A percentile compares a stretch with the other conserved stretches of the same genome.
Evolutionary conservation across 1,284 basidiomycete species (phyloP).

Genomic region (Papiliotrema nemorosa): DNA sequence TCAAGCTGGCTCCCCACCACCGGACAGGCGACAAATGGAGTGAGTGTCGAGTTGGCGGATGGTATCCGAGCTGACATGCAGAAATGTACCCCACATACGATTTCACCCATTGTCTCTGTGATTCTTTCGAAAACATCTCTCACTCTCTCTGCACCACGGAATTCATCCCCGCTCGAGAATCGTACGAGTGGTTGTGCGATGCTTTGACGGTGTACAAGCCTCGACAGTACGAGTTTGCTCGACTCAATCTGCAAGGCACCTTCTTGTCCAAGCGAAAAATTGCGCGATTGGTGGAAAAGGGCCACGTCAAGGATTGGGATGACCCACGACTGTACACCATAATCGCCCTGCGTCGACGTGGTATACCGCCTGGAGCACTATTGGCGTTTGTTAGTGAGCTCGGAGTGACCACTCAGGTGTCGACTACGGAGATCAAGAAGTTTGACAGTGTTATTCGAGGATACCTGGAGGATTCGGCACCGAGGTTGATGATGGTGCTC

Average conservation of each 20-base stretch:
- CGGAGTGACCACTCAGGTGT: constrained; percentile 82
- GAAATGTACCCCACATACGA: constrained; percentile 81
- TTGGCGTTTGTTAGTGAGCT: constrained; percentile 86
- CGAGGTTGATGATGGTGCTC: constrained; percentile 89
- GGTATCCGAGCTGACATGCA: constrained; percentile 6
- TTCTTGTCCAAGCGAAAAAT: constrained; percentile 98
- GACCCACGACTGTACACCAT: constrained; percentile 98
- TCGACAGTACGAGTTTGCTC: constrained; percentile 95
- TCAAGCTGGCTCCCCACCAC: constrained; percentile 87
- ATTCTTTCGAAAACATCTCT: constrained; percentile 99
- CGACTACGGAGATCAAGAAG: constrained; percentile 80
- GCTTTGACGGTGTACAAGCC: constrained; percentile 95
- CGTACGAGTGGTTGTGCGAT: constrained; percentile 99
- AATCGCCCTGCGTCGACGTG: constrained; percentile 88
- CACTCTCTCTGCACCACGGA: constrained; percentile 98
- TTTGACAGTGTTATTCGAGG: constrained; percentile 88
- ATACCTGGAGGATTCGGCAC: constrained; percentile 84
- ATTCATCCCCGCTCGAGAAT: constrained; percentile 93
- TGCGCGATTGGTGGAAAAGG: constrained; percentile 77
- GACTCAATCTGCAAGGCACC: constrained; percentile 89
- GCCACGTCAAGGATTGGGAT: constrained; percentile 89
- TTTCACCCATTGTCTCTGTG: constrained; percentile 96
- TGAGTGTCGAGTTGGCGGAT: constrained; percentile 44
- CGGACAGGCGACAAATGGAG: constrained; percentile 89
- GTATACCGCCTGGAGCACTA: constrained; percentile 93